A percentile compares a stretch with the other conserved stretches of the same genome.
Conservation (phyloP, 2,329 filamentous ascomycete species). For the Verticillium klebahnii region DNA sequence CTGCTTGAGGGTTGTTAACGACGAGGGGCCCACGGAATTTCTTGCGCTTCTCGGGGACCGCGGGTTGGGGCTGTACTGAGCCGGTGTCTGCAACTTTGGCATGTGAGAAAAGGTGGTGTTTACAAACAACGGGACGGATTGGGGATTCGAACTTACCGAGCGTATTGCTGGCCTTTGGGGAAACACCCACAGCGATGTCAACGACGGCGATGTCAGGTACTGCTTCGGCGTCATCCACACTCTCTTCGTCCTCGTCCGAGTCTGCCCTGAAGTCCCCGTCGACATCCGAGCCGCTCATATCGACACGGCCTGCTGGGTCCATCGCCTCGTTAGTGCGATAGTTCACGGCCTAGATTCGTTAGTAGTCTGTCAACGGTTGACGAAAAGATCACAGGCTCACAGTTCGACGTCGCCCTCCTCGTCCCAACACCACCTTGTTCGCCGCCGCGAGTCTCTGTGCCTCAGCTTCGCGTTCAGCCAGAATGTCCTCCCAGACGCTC, state of each 20-base stretch:
- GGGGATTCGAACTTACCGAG: neutral
- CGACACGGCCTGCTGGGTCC: conserved; percentile 10
- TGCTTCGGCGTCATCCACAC: conserved; percentile 11
- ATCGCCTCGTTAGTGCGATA: conserved; percentile 18
- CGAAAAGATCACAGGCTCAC: conserved; percentile 26
- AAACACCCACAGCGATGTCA: neutral
- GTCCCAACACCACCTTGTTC: conserved; percentile 71
- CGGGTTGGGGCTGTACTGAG: neutral
- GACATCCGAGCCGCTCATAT: conserved; percentile 13
- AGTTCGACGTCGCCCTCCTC: conserved; percentile 71
- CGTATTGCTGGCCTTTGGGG: neutral
- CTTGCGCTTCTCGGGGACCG: neutral
- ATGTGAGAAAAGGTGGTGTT: neutral
- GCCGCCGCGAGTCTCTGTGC: conserved; percentile 68
- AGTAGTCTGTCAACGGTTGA: neutral
- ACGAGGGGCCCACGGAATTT: neutral
- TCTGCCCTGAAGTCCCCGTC: conserved; percentile 22
- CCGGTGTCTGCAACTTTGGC: neutral
- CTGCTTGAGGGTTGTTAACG: neutral
- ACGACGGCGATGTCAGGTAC: neutral
- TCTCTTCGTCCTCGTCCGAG: conserved; percentile 16
- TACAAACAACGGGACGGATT: neutral
- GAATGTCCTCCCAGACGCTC: conserved; percentile 84
- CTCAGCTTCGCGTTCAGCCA: conserved; percentile 49
- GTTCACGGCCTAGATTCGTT: conserved; percentile 18